Base-by-base conservation (phyloP, 331 rosid genomes). In the Malus hybrid region DNA sequence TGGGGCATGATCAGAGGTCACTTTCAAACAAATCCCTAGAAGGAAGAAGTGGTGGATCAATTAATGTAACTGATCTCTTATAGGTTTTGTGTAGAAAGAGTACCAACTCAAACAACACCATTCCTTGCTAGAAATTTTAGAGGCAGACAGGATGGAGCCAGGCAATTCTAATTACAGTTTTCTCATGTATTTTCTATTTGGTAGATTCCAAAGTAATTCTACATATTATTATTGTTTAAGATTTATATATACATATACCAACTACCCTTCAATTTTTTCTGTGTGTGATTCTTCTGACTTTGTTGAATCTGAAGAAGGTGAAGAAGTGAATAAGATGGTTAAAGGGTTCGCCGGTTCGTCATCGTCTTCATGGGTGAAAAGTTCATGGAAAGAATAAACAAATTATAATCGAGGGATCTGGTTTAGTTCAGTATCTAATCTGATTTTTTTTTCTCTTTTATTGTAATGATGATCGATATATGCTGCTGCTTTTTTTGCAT, bases 131-230 rank as follows among this genome's bases (percentile, higher is more conserved):
- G 63, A 62, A 54, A 46, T 65, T 64, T 16, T 59, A 67, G 64
- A 76, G 97, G 97, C 97, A 92, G 80, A 89, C 97, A 92, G 91
- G 81, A 77, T 81, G 87, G 87, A 92, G 97, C 97, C 97, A 92
- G 97, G 97, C 97, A 91, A 80, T 83, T 77, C 57, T 83, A 78
- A 76, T 75, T 67, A 13, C 69, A 71, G 70, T 55, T 33, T 66
- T 63, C 77, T 72, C 64, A 29, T 39, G 63, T 44, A 67, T 73
- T 79, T 76, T 72, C 46, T 56, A 10, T 74, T 67, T 31, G 74
- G 76, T 78, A 76, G 60, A 28, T 62, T 62, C 67, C 34, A 12
- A 2, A 62, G 67, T 28, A 62, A 62, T 59, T 59, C 32, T 59
- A 22, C 29, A 59, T 39, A 39, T 22, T 59, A 6, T 52, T 52